Percentiles rank a stretch among this genome's conserved stretches.
phyloP scores from a whole-genome alignment of 1,139 yeast species.

The Pichia sp. region DNA sequence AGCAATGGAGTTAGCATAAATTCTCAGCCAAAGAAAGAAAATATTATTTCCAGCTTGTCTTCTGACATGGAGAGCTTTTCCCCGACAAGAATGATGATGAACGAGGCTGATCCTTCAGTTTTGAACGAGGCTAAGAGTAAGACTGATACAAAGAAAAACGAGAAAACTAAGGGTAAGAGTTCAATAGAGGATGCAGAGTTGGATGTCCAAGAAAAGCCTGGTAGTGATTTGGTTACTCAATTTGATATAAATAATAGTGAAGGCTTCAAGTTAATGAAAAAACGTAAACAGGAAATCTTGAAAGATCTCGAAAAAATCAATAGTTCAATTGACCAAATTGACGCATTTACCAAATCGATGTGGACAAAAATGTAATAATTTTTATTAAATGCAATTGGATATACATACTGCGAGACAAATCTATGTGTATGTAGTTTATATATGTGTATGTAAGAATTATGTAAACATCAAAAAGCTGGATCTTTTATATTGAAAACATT shows the following conservation, averaged over 20 bases:
- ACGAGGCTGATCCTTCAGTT: neutral
- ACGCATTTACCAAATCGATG: slow-evolving; percentile 26
- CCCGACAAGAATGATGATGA: neutral
- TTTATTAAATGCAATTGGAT: neutral
- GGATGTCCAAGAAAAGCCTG: slow-evolving; percentile 11
- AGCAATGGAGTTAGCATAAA: neutral
- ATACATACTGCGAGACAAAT: no score
- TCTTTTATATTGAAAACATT: neutral
- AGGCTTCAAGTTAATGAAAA: slow-evolving; percentile 39
- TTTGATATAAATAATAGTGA: slow-evolving; percentile 41
- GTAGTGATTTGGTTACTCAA: slow-evolving; percentile 25
- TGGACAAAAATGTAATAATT: slow-evolving; percentile 25
- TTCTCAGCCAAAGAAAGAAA: neutral
- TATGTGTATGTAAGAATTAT: neutral
- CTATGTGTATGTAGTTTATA: neutral
- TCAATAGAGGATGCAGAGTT: neutral
- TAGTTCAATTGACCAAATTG: slow-evolving; percentile 27
- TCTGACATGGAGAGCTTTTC: neutral
- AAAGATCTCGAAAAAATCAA: slow-evolving; percentile 41
- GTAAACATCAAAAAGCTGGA: neutral
- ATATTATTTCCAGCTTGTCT: neutral
- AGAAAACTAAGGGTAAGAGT: neutral
- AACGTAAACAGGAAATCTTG: slow-evolving; percentile 39
- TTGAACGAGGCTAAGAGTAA: neutral
- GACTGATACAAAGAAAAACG: neutral